These are phyloP conservation scores for Meredithiella fracta DNA, from an alignment of 2,329 filamentous ascomycete genomes.

Conservation along the genomic window DNA sequence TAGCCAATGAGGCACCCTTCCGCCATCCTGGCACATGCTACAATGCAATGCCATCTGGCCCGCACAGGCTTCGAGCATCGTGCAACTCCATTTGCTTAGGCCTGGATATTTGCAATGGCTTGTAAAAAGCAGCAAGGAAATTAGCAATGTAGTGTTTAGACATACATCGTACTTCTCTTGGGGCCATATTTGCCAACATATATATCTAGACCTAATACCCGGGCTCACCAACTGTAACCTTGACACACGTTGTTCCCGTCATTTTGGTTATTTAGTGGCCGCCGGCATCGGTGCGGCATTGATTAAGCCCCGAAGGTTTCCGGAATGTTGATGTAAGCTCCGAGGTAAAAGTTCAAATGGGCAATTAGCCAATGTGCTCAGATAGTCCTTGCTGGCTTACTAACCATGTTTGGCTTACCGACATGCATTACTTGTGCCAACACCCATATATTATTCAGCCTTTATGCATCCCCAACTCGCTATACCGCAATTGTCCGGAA, in stretches of 20 bases:
- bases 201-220: too few relatives aligned
- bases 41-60: neutral
- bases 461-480: neutral
- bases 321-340: too few relatives aligned
- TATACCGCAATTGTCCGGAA: neutral
- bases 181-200: neutral
- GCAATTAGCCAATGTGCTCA: too few relatives aligned
- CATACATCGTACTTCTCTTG: neutral
- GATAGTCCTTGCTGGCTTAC: neutral
- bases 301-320: too few relatives aligned
- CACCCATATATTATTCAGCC: neutral
- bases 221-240: too few relatives aligned
- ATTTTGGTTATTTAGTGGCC: neutral
- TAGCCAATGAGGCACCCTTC: neutral
- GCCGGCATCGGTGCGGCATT: neutral
- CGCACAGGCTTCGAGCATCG: neutral
- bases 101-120: too few relatives aligned
- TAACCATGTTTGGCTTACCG: neutral
- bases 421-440: neutral
- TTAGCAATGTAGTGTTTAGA: too few relatives aligned
- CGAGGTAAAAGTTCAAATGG: too few relatives aligned
- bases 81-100: neutral
- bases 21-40: neutral
- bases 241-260: neutral
- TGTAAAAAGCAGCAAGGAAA: too few relatives aligned